These are phyloP conservation scores for Erigeron philadelphicus DNA, from an alignment of 140 eudicot species.

Conservation along the genomic window DNA sequence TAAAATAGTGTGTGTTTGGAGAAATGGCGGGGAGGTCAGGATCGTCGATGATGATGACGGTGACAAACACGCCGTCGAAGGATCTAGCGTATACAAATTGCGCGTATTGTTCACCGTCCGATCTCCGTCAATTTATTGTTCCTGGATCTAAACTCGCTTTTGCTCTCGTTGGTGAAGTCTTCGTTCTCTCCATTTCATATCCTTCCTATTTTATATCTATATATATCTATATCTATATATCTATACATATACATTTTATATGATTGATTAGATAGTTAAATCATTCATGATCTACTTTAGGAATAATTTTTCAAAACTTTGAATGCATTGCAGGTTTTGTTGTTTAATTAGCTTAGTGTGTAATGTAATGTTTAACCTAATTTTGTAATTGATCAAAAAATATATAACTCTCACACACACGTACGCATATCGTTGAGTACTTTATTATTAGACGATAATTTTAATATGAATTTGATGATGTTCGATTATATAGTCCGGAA, in stretches of 20 bases:
- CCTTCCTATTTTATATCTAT: conserved; percentile 33
- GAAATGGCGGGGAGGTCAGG: conserved; percentile 46
- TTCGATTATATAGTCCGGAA: neutral
- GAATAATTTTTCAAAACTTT: neutral
- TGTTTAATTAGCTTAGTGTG: neutral
- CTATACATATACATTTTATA: too few relatives aligned
- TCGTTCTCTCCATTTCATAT: conserved; percentile 72
- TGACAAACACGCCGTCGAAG: conserved; percentile 70
- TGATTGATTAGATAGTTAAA: neutral
- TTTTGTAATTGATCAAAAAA: neutral
- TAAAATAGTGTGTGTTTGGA: neutral
- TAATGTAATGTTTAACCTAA: conserved; percentile 10
- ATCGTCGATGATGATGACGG: conserved; percentile 56
- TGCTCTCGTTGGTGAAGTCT: conserved; percentile 56
- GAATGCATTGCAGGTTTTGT: neutral
- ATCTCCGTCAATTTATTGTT: conserved; percentile 46
- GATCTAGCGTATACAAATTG: conserved; percentile 71
- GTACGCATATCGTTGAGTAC: too few relatives aligned
- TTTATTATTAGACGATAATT: too few relatives aligned
- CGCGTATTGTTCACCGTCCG: conserved; percentile 65
- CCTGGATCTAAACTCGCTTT: conserved; percentile 64
- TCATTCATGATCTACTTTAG: neutral
- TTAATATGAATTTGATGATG: too few relatives aligned
- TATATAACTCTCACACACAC: too few relatives aligned
- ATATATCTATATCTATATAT: neutral